These are phyloP conservation scores for Hypoxylon lenormandii DNA, from an alignment of 495 filamentous ascomycete species.

Conservation along the genomic window DNA sequence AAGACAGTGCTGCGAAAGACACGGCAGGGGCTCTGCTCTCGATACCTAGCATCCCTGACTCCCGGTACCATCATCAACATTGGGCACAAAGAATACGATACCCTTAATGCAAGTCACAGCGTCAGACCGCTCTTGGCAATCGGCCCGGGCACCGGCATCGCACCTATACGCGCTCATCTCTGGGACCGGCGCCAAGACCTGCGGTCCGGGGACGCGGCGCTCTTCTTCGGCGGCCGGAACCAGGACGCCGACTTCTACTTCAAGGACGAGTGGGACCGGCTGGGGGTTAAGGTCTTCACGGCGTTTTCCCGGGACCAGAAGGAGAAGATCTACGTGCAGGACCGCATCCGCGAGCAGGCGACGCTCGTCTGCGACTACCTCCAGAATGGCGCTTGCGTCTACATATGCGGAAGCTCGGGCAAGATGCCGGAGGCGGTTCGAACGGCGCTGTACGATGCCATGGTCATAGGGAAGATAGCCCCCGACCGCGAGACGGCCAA, in stretches of 20 bases:
- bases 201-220: constrained; percentile 50
- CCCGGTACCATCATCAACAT: constrained; percentile 69
- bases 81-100: constrained; percentile 55
- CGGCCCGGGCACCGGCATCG: constrained; percentile 89
- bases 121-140: constrained; percentile 77
- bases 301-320: constrained; percentile 80
- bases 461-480: constrained; percentile 55
- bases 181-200: constrained; percentile 68
- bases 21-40: constrained; percentile 88
- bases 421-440: constrained; percentile 91
- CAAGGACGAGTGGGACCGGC: constrained; percentile 73
- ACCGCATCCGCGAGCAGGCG: constrained; percentile 75
- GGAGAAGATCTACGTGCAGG: constrained; percentile 89
- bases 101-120: constrained; percentile 6
- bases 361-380: constrained; percentile 70
- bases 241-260: constrained; percentile 81
- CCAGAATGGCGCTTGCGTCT: constrained; percentile 54
- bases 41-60: constrained; percentile 76
- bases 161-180: constrained; percentile 83
- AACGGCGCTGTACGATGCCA: constrained; percentile 79
- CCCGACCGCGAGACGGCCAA: constrained; percentile 48
- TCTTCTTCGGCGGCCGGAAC: constrained; percentile 88
- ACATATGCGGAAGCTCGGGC: constrained; percentile 85
- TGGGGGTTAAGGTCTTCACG: constrained; percentile 68
- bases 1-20: constrained; percentile 86